Evolutionary conservation across 768 basidiomycete species (phyloP).

Genomic region (Dentipellis fragilis): DNA sequence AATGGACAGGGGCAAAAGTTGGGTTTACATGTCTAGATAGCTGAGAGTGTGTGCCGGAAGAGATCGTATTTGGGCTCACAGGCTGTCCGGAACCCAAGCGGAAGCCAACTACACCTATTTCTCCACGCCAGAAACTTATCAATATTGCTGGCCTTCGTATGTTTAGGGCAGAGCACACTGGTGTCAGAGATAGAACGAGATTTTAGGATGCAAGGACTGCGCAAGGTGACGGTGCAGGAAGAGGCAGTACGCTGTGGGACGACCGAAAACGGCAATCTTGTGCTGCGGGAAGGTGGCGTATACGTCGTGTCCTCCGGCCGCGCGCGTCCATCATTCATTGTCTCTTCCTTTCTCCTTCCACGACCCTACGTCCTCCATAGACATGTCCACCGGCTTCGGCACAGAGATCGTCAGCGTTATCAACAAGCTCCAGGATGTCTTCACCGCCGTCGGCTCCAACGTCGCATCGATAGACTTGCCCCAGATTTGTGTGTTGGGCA

Average conservation of each 20-base stretch:
- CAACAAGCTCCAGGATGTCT: slow-evolving; percentile 90
- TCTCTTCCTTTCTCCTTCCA: slow-evolving; percentile 3
- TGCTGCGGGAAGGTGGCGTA: background rate
- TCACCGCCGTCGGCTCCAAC: slow-evolving; percentile 71
- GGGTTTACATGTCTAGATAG: too few relatives aligned
- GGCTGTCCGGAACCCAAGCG: too few relatives aligned
- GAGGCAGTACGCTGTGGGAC: background rate
- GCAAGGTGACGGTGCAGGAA: background rate
- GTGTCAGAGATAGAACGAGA: too few relatives aligned
- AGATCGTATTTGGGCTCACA: too few relatives aligned
- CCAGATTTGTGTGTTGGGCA: slow-evolving; percentile 85
- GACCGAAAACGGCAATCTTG: background rate
- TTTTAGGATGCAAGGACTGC: too few relatives aligned
- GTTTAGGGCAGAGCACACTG: too few relatives aligned
- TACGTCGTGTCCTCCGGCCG: too few relatives aligned
- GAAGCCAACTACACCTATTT: too few relatives aligned
- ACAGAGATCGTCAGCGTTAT: slow-evolving; percentile 72
- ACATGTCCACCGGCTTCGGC: slow-evolving; percentile 56
- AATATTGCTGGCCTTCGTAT: too few relatives aligned
- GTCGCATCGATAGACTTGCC: slow-evolving; percentile 79
- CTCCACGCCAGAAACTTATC: too few relatives aligned
- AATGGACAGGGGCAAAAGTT: too few relatives aligned
- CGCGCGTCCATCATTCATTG: background rate
- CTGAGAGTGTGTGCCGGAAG: too few relatives aligned
- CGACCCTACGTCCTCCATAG: slow-evolving; percentile 4